Percentiles rank a stretch among this genome's conserved stretches.
Conservation (phyloP, 257 asterid genomes). For the Lithospermum erythrorhizon region DNA sequence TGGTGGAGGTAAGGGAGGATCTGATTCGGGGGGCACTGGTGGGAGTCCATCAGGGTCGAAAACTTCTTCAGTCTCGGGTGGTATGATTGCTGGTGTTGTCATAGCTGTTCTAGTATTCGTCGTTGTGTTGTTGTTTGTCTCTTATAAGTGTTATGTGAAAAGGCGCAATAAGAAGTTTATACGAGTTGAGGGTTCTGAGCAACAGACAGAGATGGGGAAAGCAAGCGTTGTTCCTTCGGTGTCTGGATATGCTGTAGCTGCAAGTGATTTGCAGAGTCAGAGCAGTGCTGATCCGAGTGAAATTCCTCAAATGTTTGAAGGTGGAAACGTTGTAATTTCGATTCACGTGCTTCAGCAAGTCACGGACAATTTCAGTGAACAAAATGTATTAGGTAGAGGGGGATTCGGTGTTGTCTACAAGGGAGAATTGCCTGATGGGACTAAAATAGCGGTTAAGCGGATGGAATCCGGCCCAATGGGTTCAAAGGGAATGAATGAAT, state of each 20-base stretch:
- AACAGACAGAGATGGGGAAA: slow-evolving; percentile 46
- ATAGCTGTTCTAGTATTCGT: slow-evolving; percentile 50
- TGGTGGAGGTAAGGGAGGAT: slow-evolving; percentile 28
- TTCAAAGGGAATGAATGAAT: slow-evolving; percentile 82
- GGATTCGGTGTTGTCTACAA: slow-evolving; percentile 88
- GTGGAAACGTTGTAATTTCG: slow-evolving; percentile 65
- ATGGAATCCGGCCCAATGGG: slow-evolving; percentile 91
- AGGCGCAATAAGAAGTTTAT: slow-evolving; percentile 41
- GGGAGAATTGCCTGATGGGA: slow-evolving; percentile 91
- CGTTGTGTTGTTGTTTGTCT: slow-evolving; percentile 57
- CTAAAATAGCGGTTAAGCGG: slow-evolving; percentile 87
- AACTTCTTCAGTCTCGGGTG: slow-evolving; percentile 35
- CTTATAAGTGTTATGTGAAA: slow-evolving; percentile 53
- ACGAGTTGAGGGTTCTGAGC: slow-evolving; percentile 45
- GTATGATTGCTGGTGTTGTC: slow-evolving; percentile 68
- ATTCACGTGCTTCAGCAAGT: slow-evolving; percentile 78
- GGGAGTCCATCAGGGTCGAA: slow-evolving; percentile 28
- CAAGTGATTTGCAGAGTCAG: slow-evolving; percentile 62
- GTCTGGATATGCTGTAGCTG: slow-evolving; percentile 31
- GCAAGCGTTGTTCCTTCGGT: slow-evolving; percentile 23
- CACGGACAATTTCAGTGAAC: slow-evolving; percentile 60
- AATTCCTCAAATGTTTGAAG: slow-evolving; percentile 47
- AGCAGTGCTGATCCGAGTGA: slow-evolving; percentile 69
- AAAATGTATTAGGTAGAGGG: slow-evolving; percentile 71
- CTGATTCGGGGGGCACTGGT: slow-evolving; percentile 14